Percentiles rank a stretch among this genome's conserved stretches.
These are phyloP conservation scores for Cryptococcus sp. DNA, from an alignment of 1,284 basidiomycete species.

Conservation along the genomic window DNA sequence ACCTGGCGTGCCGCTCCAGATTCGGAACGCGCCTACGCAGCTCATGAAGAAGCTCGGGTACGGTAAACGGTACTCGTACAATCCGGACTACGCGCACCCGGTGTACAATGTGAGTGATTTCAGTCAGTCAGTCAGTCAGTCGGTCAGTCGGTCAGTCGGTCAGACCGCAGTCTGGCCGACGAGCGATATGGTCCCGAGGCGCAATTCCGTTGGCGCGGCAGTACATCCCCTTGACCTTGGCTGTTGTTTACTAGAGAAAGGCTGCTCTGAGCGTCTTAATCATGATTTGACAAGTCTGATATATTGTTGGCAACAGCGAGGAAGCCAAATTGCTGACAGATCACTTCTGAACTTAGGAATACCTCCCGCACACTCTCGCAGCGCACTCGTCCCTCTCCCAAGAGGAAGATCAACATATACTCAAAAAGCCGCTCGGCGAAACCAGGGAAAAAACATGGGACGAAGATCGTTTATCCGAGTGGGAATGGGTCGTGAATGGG, in stretches of 20 bases:
- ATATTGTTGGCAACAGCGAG: too few species aligned
- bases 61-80: conserved; percentile 71
- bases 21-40: conserved; percentile 84
- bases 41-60: conserved; percentile 83
- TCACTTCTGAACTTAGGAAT: conserved; percentile 45
- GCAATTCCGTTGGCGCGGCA: too few species aligned
- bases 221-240: too few species aligned
- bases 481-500: conserved; percentile 70
- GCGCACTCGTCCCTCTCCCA: conserved; percentile 40
- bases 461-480: conserved; percentile 66
- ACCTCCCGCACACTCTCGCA: conserved; percentile 54
- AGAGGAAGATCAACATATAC: conserved; percentile 45
- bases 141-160: background rate
- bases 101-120: conserved; percentile 65
- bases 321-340: too few species aligned
- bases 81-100: conserved; percentile 75
- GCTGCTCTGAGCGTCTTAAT: too few species aligned
- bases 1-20: conserved; percentile 64
- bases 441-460: conserved; percentile 68
- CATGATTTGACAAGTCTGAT: too few species aligned
- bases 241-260: too few species aligned
- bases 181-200: too few species aligned
- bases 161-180: background rate
- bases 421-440: conserved; percentile 63
- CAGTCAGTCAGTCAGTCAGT: background rate